Evolutionary conservation across 1,284 basidiomycete species (phyloP), one percentile per base, ranked within the genome.

Genomic region (Lignosus rhinocerotis): DNA sequence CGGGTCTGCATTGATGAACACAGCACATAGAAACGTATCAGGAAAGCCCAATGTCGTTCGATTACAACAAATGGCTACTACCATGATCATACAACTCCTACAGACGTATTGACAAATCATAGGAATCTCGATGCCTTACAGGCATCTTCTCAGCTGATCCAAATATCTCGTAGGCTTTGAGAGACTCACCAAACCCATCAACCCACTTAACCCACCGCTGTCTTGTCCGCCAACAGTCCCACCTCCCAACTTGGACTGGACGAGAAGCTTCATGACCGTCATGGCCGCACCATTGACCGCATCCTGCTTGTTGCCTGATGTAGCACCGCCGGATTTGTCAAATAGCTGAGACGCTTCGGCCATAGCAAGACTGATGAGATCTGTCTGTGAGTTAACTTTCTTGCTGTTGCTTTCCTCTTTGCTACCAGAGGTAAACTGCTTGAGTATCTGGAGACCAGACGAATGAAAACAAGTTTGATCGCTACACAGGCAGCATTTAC

Each of bases 301-400:
- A 67, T 92, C 89, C 67, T 93, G 90, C 75, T 94, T 93, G 69
- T 82, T 82, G 14, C 87, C 88, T 19, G 82, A 78, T 0, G 85
- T 75, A 9, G 78, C 75, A n/a, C 88, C 88, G 16, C 84, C 85
- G 34, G 82, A 81, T 65, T 81, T 76, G 67, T 92, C 88, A 64
- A 94, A 89, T 51, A 93, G 75, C 70, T 90, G 85, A 33, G 81
- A 78, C 0, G 86, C 90, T 70, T 95, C 88, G 0, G 84, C 82
- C 90, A 95, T 92, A 12, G 92, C 93, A 72, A 93, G 73, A 65
- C 88, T 87, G 72, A 96, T 86, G 55, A 96, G 78, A 71, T 92
- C 73, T 1, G 79, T 78, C 60, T 83, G 75, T 21, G 78, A 80
- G 58, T 78, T 76, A 34, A 80, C 78, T 2, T 38, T 25, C 6